Percentiles rank a stretch among this genome's conserved stretches.
phyloP scores from a whole-genome alignment of 345 rosid species.

The Boechera divaricarpa region DNA sequence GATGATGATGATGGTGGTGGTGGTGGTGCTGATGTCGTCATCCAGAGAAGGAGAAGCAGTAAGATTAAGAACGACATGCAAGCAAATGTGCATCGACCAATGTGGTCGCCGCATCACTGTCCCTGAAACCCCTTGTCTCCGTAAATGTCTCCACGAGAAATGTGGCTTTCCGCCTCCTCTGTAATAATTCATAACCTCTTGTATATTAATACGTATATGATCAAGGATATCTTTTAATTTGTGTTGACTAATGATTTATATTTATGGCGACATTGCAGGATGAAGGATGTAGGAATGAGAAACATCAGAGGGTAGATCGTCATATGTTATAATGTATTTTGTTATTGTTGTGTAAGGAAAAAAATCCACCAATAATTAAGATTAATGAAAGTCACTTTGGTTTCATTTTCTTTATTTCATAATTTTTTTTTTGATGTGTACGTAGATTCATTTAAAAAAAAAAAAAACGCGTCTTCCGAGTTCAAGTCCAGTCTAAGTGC shows the following conservation, averaged over 20 bases:
- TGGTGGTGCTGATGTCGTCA: not conserved
- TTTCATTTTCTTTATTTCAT: no score
- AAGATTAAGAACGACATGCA: not conserved
- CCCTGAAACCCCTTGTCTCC: not conserved
- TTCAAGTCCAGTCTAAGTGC: no score
- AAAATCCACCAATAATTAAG: constrained; percentile 10
- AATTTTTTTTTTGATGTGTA: no score
- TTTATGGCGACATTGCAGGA: not conserved
- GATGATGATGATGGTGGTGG: not conserved
- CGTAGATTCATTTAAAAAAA: no score
- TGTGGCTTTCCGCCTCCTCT: not conserved
- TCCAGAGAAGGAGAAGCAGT: not conserved
- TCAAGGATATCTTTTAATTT: not conserved
- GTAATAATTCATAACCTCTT: not conserved
- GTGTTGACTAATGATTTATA: not conserved
- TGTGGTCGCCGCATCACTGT: constrained; percentile 14
- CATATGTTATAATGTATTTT: not conserved
- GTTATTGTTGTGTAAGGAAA: not conserved
- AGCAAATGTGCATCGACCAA: not conserved
- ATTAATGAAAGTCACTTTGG: not conserved
- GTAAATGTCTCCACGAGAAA: not conserved
- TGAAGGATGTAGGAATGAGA: not conserved
- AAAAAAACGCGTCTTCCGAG: no score
- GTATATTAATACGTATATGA: not conserved
- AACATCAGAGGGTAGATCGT: not conserved